Base-by-base conservation (phyloP, 83 land plant genomes). In the Isoetes engelmannii region DNA sequence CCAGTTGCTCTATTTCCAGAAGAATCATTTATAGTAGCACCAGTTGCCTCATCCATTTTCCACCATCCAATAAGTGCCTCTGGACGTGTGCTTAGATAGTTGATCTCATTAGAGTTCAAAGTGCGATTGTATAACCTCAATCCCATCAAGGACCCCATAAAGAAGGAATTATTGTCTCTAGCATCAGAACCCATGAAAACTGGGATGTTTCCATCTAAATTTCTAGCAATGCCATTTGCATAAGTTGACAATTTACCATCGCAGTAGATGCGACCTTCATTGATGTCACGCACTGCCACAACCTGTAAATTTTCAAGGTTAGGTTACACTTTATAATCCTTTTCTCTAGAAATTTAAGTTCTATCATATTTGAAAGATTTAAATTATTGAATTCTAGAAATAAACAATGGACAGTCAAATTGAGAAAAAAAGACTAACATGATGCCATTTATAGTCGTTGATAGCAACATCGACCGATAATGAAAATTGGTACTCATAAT, bases 41-140 rank as follows among this genome's bases (percentile, higher is more conserved):
- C 53, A 50, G 53, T 50, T 13, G 8, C 13, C 53, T 50, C 53
- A 13, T 50, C 13, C 53, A 50, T 50, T 13, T 50, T 50, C 53
- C 53, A 50, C 53, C 53, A 50, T 50, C 53, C 53, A 13, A 13
- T 13, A 50, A 50, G 53, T 8, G 53, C 53, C 13, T 50, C 53
- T 50, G 53, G 53, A 50, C 53, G 53, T 8, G 53, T 50, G 53
- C 53, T 50, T 50, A 50, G 13, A 50, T 50, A 50, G 53, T 13
- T 50, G 13, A 50, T 50, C 13, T 50, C 53, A 50, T 50, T 13
- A 8, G 53, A 50, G 53, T 50, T 13, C 13, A 50, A 8, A 13
- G 53, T 13, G 10, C 53, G 53, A 13, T 13, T 50, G 53, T 50
- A 50, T 8, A 50, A 8, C 53, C 53, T 50, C 53, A 50, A 8